Conservation (phyloP, 2,329 filamentous ascomycete genomes). For the Colletotrichum cereale region DNA sequence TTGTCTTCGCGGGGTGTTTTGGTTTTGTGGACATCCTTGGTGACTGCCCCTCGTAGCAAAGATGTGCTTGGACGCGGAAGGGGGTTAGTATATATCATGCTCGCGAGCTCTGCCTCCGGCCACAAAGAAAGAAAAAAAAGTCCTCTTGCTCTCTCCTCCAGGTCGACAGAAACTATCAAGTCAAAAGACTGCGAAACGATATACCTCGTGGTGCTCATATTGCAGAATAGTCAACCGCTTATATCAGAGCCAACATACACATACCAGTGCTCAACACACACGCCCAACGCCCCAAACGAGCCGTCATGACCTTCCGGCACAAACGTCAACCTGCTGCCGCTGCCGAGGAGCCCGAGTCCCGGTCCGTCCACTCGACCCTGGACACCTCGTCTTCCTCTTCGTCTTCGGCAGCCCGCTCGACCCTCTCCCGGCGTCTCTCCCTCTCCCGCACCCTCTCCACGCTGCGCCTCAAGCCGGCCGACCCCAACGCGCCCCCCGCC, state of each 20-base stretch:
- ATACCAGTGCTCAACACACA: neutral
- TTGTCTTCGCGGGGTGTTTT: neutral
- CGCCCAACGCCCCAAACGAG: neutral
- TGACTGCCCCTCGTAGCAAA: slow-evolving; percentile 2
- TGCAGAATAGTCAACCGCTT: neutral
- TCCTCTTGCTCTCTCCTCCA: neutral
- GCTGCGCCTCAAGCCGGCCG: neutral
- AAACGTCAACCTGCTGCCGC: neutral
- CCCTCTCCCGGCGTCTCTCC: slow-evolving; percentile 29
- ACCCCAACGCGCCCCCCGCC: neutral
- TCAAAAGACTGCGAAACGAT: neutral
- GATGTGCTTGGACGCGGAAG: neutral
- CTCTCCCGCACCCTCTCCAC: slow-evolving; percentile 14
- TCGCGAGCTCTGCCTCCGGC: neutral
- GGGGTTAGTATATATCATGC: slow-evolving; percentile 15
- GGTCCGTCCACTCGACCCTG: slow-evolving; percentile 3
- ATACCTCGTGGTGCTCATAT: neutral
- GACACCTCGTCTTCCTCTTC: slow-evolving; percentile 11
- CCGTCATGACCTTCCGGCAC: neutral
- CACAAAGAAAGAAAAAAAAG: too few relatives aligned
- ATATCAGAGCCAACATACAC: neutral
- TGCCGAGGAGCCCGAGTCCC: slow-evolving; percentile 1
- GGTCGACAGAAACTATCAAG: neutral
- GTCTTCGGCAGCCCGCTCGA: neutral
- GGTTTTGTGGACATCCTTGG: neutral